Percentiles rank a stretch among this genome's conserved stretches.
phyloP scores from a whole-genome alignment of 1,284 basidiomycete genomes.

The Vanrija pseudolonga region DNA sequence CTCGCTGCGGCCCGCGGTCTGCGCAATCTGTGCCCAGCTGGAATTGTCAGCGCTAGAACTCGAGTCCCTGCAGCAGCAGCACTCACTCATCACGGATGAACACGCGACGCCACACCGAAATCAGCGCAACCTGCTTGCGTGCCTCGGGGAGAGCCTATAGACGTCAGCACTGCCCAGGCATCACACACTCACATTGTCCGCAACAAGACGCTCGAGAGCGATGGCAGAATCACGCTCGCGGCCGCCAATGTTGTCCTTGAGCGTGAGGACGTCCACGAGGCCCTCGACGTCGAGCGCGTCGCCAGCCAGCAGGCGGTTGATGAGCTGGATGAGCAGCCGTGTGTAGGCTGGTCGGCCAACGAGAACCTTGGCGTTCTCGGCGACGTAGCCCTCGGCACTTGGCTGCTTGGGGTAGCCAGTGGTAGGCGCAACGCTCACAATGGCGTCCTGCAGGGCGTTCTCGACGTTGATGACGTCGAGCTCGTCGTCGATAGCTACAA shows the following conservation, averaged over 20 bases:
- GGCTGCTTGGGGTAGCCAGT: slow-evolving; percentile 1
- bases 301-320: slow-evolving; percentile 10
- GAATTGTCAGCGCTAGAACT: not conserved
- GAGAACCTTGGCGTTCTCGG: slow-evolving; percentile 15
- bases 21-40: slow-evolving; percentile 38
- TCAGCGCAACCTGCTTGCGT: slow-evolving; percentile 64
- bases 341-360: slow-evolving; percentile 26
- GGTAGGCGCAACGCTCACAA: slow-evolving; percentile 15
- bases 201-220: slow-evolving; percentile 51
- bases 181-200: too few species aligned
- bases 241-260: slow-evolving; percentile 49
- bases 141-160: slow-evolving; percentile 67
- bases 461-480: slow-evolving; percentile 58
- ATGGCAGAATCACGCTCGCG: slow-evolving; percentile 48
- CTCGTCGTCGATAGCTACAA: slow-evolving; percentile 51
- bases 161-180: too few species aligned
- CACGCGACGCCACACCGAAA: slow-evolving; percentile 77
- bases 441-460: slow-evolving; percentile 38
- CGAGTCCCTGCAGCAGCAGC: too few species aligned
- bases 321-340: slow-evolving; percentile 6
- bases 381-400: slow-evolving; percentile 13
- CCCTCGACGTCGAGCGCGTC: slow-evolving; percentile 50
- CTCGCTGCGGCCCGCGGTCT: slow-evolving; percentile 42
- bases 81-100: slow-evolving; percentile 83
- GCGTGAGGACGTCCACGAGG: slow-evolving; percentile 54